Evolutionary conservation across 163 green algal species (phyloP).

Genomic region (Chlorella variabilis): DNA sequence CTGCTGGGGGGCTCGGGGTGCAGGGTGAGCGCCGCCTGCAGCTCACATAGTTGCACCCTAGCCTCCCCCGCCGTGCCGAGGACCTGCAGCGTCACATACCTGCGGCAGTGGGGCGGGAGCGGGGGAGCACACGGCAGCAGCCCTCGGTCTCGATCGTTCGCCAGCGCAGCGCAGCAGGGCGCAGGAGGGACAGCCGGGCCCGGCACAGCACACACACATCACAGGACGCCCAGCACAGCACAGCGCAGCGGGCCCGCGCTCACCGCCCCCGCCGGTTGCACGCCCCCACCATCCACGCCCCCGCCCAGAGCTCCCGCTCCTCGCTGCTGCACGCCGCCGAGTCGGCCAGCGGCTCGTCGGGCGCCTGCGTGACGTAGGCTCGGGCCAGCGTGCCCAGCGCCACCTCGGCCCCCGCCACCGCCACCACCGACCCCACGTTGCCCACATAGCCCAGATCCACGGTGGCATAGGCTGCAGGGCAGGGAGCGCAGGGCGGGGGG

Average conservation of each 20-base stretch:
- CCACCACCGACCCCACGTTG: neutral
- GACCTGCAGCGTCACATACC: neutral
- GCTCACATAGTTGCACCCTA: slow-evolving; percentile 6
- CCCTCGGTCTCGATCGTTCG: no score
- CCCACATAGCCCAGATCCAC: slow-evolving; percentile 11
- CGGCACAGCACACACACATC: no score
- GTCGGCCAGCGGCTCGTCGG: neutral
- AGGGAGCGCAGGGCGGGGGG: neutral
- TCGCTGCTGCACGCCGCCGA: neutral
- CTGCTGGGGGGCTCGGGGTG: neutral
- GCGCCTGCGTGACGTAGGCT: neutral
- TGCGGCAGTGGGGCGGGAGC: neutral
- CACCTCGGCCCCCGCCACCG: neutral
- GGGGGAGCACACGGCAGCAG: neutral
- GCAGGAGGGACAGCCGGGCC: no score
- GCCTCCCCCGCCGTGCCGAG: neutral
- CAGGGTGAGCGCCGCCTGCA: neutral
- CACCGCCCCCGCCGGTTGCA: slow-evolving; percentile 31
- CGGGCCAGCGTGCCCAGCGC: neutral
- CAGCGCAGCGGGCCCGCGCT: neutral
- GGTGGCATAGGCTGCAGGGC: neutral
- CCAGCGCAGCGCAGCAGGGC: no score
- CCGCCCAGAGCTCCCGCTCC: neutral
- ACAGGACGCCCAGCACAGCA: no score
- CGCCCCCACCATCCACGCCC: neutral